Base-by-base conservation (phyloP, 176 grass and related monocot genomes). In the Oryza punctata region DNA sequence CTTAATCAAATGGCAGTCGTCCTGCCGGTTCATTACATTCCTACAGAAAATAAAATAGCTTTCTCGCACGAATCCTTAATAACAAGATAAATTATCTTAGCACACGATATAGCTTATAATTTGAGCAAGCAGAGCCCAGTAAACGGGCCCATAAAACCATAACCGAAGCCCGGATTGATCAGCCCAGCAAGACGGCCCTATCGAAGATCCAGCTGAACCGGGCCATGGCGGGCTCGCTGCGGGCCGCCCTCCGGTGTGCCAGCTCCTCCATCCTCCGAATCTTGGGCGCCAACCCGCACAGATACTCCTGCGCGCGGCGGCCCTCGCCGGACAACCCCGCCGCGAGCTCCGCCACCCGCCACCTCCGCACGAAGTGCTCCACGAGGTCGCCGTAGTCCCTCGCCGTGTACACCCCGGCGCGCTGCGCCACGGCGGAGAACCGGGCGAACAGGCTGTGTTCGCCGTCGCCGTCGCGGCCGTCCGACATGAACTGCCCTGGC, bases 171-270 rank as follows among this genome's bases (percentile, higher is more conserved):
- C 29, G 25, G n/a, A 6, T 24, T 80, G 33, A 35, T 35, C 70
- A 87, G 49, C 25, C 46, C 63, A 87, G 7, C 3, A 82, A 18
- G 50, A 82, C 65, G 28, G 49, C 0, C 29, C 65, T 77, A 65
- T 82, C 38, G 11, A 82, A 87, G 79, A 87, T 82, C 85, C 85
- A 87, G 12, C 72, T 82, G 79, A 87, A 87, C 1, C n/a, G 16
- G 13, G 32, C 15, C 10, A 16, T 0, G 7, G n/a, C 7, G 15
- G 79, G 66, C 4, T 70, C 65, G 3, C 3, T 45, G 3, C 64
- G n/a, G 2, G 38, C 72, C 54, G 78, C 78, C 71, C 78, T 69
- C 29, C 26, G 37, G 3, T 67, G 67, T 2, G 80, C 86, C 65
- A 82, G 67, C 30, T 88, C 80, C 47, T 65, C 73, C 72, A 88